Percentiles rank a stretch among this genome's conserved stretches.
Conservation (phyloP, 805 yeast species). For the Lachancea waltii region DNA sequence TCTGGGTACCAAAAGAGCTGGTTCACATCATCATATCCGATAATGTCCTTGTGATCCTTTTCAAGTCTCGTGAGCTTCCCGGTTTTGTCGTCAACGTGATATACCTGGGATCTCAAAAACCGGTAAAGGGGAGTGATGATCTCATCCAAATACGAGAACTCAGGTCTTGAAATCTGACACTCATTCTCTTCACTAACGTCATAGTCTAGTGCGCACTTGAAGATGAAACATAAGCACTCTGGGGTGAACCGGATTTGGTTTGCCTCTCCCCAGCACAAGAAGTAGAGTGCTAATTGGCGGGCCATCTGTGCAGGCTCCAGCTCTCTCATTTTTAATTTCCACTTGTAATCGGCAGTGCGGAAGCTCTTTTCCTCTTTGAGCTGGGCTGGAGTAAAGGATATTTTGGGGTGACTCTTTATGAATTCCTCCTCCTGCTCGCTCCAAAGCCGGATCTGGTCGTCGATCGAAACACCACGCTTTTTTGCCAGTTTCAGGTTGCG, state of each 20-base stretch:
- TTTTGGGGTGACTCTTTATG: conserved; percentile 43
- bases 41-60: conserved; percentile 60
- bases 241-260: conserved; percentile 83
- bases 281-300: conserved; percentile 61
- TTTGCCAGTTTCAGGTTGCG: conserved; percentile 41
- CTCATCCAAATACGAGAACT: conserved; percentile 53
- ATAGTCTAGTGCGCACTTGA: conserved; percentile 75
- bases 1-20: conserved; percentile 79
- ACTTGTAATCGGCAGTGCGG: conserved; percentile 75
- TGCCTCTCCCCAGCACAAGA: conserved; percentile 87
- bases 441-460: conserved; percentile 35
- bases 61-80: conserved; percentile 58
- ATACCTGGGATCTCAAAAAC: conserved; percentile 64
- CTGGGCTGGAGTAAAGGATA: conserved; percentile 55
- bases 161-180: conserved; percentile 33
- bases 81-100: conserved; percentile 34
- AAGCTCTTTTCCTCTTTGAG: conserved; percentile 59
- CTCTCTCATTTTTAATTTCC: conserved; percentile 60
- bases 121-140: conserved; percentile 68
- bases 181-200: conserved; percentile 40
- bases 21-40: conserved; percentile 88
- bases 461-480: conserved; percentile 31
- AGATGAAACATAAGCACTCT: conserved; percentile 78
- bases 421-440: conserved; percentile 44
- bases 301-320: conserved; percentile 52